Evolutionary conservation across 2,329 filamentous ascomycete species (phyloP).

Genomic region (Verticillium alfalfae): DNA sequence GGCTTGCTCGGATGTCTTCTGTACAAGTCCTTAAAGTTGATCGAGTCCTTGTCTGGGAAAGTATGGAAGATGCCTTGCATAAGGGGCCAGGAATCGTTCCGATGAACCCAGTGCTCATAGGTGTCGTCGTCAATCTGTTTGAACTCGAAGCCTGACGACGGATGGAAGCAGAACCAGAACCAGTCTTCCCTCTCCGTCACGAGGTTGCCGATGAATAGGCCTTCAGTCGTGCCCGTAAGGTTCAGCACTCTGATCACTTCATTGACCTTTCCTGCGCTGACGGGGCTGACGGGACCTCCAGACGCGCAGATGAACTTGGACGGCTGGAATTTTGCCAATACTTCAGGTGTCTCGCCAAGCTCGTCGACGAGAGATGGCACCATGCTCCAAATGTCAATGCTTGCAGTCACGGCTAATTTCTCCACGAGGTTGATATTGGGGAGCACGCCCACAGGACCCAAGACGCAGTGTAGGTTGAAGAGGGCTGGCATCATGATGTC

Average conservation of each 20-base stretch:
- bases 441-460: slow-evolving; percentile 26
- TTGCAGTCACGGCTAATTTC: slow-evolving; percentile 21
- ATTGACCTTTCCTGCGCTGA: slow-evolving; percentile 21
- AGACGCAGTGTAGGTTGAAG: slow-evolving; percentile 25
- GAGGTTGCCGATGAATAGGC: slow-evolving; percentile 25
- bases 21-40: slow-evolving; percentile 24
- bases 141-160: slow-evolving; percentile 26
- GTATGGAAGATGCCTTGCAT: slow-evolving; percentile 28
- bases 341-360: slow-evolving; percentile 20
- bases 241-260: slow-evolving; percentile 24
- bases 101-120: slow-evolving; percentile 25
- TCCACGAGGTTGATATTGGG: slow-evolving; percentile 29
- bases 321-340: slow-evolving; percentile 20
- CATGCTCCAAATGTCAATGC: slow-evolving; percentile 32
- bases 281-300: slow-evolving; percentile 24
- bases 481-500: slow-evolving; percentile 29
- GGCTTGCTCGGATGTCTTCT: slow-evolving; percentile 18
- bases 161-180: slow-evolving; percentile 26
- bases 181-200: slow-evolving; percentile 12
- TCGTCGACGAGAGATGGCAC: slow-evolving; percentile 28
- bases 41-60: slow-evolving; percentile 15
- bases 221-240: slow-evolving; percentile 25
- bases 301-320: slow-evolving; percentile 30
- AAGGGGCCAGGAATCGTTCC: slow-evolving; percentile 19
- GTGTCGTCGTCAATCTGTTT: slow-evolving; percentile 20